phyloP scores from a whole-genome alignment of 345 rosid genomes.

The Viola odorata region DNA sequence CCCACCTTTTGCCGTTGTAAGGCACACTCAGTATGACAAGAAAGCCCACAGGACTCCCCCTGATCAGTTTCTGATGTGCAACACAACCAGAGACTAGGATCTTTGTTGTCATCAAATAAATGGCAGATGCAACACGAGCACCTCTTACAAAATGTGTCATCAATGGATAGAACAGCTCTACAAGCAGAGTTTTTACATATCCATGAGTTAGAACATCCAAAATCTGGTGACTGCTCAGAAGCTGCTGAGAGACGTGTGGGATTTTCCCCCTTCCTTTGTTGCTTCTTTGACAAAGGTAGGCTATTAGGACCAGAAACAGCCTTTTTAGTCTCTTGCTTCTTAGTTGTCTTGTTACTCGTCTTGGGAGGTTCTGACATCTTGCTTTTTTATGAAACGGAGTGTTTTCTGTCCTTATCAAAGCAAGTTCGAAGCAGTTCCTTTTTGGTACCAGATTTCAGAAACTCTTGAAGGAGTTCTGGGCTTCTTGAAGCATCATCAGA shows the following conservation, averaged over 20 bases:
- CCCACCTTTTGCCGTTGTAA: constrained; percentile 78
- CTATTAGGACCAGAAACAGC: constrained; percentile 27
- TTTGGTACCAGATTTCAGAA: constrained; percentile 45
- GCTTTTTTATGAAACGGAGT: constrained; percentile 50
- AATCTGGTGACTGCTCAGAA: constrained; percentile 38
- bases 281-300: constrained; percentile 50
- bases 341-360: constrained; percentile 37
- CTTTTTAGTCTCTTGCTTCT: constrained; percentile 63
- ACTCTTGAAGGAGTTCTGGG: constrained; percentile 55
- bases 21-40: constrained; percentile 95
- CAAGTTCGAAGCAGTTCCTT: constrained; percentile 46
- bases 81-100: constrained; percentile 77
- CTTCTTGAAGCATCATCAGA: constrained; percentile 57
- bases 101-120: constrained; percentile 82
- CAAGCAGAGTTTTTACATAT: constrained; percentile 69
- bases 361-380: constrained; percentile 55
- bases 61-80: constrained; percentile 51
- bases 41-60: constrained; percentile 73
- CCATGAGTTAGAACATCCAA: constrained; percentile 52
- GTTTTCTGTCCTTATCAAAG: constrained; percentile 47
- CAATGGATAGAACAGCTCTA: constrained; percentile 49
- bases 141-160: constrained; percentile 84
- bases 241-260: constrained; percentile 41
- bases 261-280: constrained; percentile 59
- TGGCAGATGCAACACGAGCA: constrained; percentile 98